phyloP scores from a whole-genome alignment of 495 filamentous ascomycete genomes.

The Hypoxylon rickii region DNA sequence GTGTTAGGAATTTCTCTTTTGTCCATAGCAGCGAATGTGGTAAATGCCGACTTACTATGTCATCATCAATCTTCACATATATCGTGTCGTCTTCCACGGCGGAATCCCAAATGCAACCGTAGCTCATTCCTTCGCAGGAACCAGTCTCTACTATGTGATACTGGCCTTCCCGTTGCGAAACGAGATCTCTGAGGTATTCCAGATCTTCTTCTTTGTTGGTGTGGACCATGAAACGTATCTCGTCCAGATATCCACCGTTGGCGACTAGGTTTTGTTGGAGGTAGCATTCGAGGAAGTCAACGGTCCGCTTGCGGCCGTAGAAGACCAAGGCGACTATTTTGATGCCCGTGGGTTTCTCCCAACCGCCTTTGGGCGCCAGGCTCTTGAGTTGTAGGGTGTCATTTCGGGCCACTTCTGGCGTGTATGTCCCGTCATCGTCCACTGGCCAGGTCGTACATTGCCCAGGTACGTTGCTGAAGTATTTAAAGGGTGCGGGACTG shows the following conservation, averaged over 20 bases:
- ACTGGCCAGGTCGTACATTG: slow-evolving; percentile 41
- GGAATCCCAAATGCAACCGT: slow-evolving; percentile 41
- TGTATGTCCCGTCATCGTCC: slow-evolving; percentile 19
- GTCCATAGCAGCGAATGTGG: neutral
- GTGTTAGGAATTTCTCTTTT: slow-evolving; percentile 9
- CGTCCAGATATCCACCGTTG: slow-evolving; percentile 59
- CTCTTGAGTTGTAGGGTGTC: slow-evolving; percentile 13
- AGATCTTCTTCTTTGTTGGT: slow-evolving; percentile 52
- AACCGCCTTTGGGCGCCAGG: slow-evolving; percentile 32
- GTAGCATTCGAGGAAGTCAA: slow-evolving; percentile 59
- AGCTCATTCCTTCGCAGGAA: slow-evolving; percentile 36
- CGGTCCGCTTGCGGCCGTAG: slow-evolving; percentile 50
- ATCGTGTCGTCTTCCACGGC: slow-evolving; percentile 47
- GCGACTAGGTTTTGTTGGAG: slow-evolving; percentile 57
- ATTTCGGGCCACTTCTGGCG: slow-evolving; percentile 9
- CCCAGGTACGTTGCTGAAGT: slow-evolving; percentile 9
- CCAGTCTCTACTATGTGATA: slow-evolving; percentile 30
- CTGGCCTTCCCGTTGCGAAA: slow-evolving; percentile 32
- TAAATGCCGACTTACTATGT: slow-evolving; percentile 42
- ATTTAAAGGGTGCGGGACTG: slow-evolving; percentile 17
- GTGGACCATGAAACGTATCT: slow-evolving; percentile 58
- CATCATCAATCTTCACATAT: slow-evolving; percentile 62
- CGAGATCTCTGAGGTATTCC: slow-evolving; percentile 47
- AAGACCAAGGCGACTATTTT: slow-evolving; percentile 57
- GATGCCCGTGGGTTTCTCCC: slow-evolving; percentile 49